phyloP scores from a whole-genome alignment of 2,329 filamentous ascomycete genomes.

The Alternaria sp. region DNA sequence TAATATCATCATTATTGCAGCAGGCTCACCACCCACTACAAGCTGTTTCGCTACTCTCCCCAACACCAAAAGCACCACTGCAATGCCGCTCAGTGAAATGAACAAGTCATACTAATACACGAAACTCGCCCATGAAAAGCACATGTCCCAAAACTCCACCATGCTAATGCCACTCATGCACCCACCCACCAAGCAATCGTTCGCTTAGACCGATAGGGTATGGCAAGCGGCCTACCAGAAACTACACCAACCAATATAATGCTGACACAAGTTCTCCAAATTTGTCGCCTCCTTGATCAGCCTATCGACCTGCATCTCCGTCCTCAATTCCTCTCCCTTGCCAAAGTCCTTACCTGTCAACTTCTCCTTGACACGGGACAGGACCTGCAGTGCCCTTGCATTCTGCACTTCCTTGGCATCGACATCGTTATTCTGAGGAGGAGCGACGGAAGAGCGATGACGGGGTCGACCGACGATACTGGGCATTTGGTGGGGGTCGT shows the following conservation, averaged over 20 bases:
- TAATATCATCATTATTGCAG: not conserved
- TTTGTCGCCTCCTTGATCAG: conserved; percentile 95
- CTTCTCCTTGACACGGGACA: conserved; percentile 93
- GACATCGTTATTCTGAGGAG: conserved; percentile 49
- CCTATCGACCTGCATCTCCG: conserved; percentile 91
- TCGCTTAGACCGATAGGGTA: no score
- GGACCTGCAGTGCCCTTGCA: conserved; percentile 87
- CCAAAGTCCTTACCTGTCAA: conserved; percentile 94
- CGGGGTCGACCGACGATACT: conserved; percentile 44
- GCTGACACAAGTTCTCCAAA: conserved; percentile 96
- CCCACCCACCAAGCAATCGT: not conserved
- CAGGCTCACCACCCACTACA: not conserved
- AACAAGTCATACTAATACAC: not conserved
- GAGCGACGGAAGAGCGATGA: conserved; percentile 47
- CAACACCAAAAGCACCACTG: conserved; percentile 4
- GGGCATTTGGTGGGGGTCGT: conserved; percentile 30
- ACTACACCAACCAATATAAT: conserved; percentile 99
- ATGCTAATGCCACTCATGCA: conserved; percentile 7
- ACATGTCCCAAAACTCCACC: not conserved
- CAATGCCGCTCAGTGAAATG: conserved; percentile 5
- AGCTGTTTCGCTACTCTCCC: not conserved
- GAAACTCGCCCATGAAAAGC: conserved; percentile 6
- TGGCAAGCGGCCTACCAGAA: conserved; percentile 73
- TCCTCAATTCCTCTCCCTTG: conserved; percentile 76
- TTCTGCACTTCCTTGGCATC: conserved; percentile 82